A percentile compares a stretch with the other conserved stretches of the same genome.
These are phyloP conservation scores for Mycena leptocephala DNA, from an alignment of 768 basidiomycete species.

Conservation along the genomic window DNA sequence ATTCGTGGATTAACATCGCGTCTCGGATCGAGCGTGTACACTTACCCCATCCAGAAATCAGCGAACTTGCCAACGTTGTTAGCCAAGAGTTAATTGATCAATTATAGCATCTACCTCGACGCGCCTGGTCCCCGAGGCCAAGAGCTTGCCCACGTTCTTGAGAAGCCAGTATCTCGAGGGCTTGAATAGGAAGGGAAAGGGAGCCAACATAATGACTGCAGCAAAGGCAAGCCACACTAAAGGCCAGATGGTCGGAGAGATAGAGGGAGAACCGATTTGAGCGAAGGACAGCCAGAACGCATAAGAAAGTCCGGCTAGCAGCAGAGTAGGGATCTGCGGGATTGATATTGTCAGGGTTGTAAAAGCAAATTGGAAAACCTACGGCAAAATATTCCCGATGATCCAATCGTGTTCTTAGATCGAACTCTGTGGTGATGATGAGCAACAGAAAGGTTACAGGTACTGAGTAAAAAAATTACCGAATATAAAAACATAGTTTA, in stretches of 20 bases:
- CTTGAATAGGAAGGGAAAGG: conserved; percentile 77
- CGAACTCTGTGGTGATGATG: conserved; percentile 65
- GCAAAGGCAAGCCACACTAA: conserved; percentile 85
- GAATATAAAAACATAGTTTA: conserved; percentile 97
- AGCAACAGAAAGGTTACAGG: neutral
- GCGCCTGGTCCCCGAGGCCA: conserved; percentile 76
- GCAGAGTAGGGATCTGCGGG: conserved; percentile 81
- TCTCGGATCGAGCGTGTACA: conserved; percentile 34
- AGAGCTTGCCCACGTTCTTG: conserved; percentile 72
- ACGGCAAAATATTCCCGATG: conserved; percentile 81
- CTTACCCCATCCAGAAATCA: conserved; percentile 95
- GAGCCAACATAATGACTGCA: conserved; percentile 77
- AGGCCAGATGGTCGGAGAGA: conserved; percentile 85
- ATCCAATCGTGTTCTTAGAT: conserved; percentile 81
- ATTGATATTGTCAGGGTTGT: neutral
- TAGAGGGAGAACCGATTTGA: conserved; percentile 66
- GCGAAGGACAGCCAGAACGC: conserved; percentile 91
- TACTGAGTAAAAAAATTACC: conserved; percentile 60
- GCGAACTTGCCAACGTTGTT: conserved; percentile 66
- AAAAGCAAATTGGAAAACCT: conserved; percentile 38
- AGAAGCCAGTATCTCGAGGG: conserved; percentile 89
- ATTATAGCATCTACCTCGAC: conserved; percentile 76
- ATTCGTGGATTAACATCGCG: neutral
- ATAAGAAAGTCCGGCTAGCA: conserved; percentile 82
- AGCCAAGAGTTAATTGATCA: neutral